These are phyloP conservation scores for Brassica cretica DNA, from an alignment of 345 rosid species.

Conservation along the genomic window DNA sequence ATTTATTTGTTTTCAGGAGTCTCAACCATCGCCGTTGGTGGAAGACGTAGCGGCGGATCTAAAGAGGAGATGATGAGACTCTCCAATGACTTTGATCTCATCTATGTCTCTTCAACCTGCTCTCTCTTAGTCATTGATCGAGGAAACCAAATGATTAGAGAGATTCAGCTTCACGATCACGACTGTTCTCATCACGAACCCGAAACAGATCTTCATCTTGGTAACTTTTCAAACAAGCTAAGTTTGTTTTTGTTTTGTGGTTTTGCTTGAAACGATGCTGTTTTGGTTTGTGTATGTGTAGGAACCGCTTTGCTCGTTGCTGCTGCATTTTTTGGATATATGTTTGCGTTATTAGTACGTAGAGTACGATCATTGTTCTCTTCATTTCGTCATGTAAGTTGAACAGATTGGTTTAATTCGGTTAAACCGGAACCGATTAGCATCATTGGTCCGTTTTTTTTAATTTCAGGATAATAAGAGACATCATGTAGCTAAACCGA, in stretches of 20 bases:
- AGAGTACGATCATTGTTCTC: conserved; percentile 65
- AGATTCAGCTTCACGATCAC: conserved; percentile 74
- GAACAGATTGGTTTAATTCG: not conserved
- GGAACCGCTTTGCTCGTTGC: conserved; percentile 77
- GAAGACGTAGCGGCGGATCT: conserved; percentile 70
- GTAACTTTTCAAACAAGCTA: conserved; percentile 37
- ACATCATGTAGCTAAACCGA: conserved; percentile 46
- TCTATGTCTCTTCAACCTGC: conserved; percentile 72
- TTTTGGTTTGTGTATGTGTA: conserved; percentile 32
- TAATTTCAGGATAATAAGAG: conserved; percentile 46
- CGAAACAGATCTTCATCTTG: conserved; percentile 64
- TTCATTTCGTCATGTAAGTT: conserved; percentile 56
- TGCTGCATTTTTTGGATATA: conserved; percentile 82
- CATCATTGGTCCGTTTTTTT: conserved; percentile 2
- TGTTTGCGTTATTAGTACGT: conserved; percentile 82
- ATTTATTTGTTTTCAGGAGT: conserved; percentile 54
- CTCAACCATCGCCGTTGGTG: conserved; percentile 87
- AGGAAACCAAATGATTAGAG: conserved; percentile 84
- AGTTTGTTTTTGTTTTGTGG: not conserved
- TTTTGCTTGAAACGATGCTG: not conserved
- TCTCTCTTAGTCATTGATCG: conserved; percentile 83
- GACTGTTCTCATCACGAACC: conserved; percentile 65
- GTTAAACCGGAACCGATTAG: not conserved
- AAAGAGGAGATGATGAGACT: conserved; percentile 64
- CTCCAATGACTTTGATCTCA: conserved; percentile 79